Base-by-base conservation (phyloP, 345 rosid genomes). In the Eucalyptus cloeziana region DNA sequence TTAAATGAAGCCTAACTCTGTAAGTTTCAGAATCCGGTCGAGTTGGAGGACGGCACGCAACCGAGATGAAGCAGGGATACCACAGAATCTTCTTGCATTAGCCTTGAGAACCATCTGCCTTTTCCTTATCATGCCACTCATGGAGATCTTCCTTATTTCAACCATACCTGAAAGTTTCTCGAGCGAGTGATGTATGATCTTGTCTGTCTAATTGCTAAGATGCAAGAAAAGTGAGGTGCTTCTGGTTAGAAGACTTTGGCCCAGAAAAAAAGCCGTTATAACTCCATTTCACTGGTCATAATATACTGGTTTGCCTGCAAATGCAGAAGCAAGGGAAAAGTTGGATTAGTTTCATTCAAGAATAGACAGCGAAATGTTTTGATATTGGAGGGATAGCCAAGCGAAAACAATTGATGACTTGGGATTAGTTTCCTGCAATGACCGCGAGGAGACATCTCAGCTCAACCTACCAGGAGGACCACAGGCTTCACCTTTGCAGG, bases 181-280 rank as follows among this genome's bases (percentile, higher is more conserved):
- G 22, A 56, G 31, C 11, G 30, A 52, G 44, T 92, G 31, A 89
- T 89, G 86, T n/a, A 71, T 43, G 45, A 86, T 49, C 85, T 87
- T 90, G 89, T 49, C 58, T 49, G 51, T 86, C 86, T 52, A 83
- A 85, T 80, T 88, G 87, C 27, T 89, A 94, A 96, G 99, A 96
- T 96, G 99, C 99, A 96, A 60, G 97, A 96, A 37, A 90, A 91
- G 49, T 96, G 96, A 93, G 99, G 99, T 89, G 98, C 99, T 88
- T 94, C 97, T 81, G 96, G 98, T 87, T 97, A 94, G 37, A 95
- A 93, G 86, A 88, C 89, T 49, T 85, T 91, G 89, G 91, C 88
- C 86, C 92, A 94, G 90, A 92, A 90, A 89, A 88, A 33, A 89
- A 92, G 88, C 67, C 27, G 96, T 94, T 88, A 92, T 96, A 64